These are phyloP conservation scores for Alternaria dauci DNA, from an alignment of 2,329 filamentous ascomycete genomes.

Conservation along the genomic window DNA sequence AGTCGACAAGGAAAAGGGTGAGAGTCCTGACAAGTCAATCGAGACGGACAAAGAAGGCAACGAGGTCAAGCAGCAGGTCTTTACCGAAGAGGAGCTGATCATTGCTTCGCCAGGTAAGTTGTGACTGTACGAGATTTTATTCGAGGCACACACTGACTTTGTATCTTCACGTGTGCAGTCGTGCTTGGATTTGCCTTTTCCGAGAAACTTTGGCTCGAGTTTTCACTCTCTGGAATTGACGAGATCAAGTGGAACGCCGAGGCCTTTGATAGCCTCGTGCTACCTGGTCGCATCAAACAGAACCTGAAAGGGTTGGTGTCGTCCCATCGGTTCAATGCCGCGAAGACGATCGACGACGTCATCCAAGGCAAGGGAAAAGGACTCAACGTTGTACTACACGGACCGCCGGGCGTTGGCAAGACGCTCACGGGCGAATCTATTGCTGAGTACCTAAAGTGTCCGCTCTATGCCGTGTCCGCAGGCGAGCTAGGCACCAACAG, in stretches of 20 bases:
- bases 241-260: slow-evolving; percentile 86
- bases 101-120: slow-evolving; percentile 71
- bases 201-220: slow-evolving; percentile 91
- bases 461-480: slow-evolving; percentile 82
- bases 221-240: slow-evolving; percentile 78
- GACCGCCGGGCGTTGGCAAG: slow-evolving; percentile 84
- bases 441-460: slow-evolving; percentile 80
- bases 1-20: slow-evolving; percentile 55
- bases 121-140: too few relatives aligned
- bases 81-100: slow-evolving; percentile 83
- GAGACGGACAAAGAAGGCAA: slow-evolving; percentile 57
- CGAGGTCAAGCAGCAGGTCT: slow-evolving; percentile 57
- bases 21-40: slow-evolving; percentile 50
- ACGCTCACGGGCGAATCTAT: slow-evolving; percentile 88
- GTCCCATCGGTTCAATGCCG: slow-evolving; percentile 82
- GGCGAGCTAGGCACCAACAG: slow-evolving; percentile 82
- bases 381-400: slow-evolving; percentile 79
- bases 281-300: slow-evolving; percentile 69
- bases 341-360: slow-evolving; percentile 80
- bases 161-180: slow-evolving; percentile 52
- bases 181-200: slow-evolving; percentile 87
- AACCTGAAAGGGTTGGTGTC: slow-evolving; percentile 82
- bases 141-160: too few relatives aligned
- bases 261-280: slow-evolving; percentile 82
- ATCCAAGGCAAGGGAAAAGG: slow-evolving; percentile 82